Percentiles rank a stretch among this genome's conserved stretches.
Evolutionary conservation across 768 basidiomycete species (phyloP).

Genomic region (Mycena crocata): DNA sequence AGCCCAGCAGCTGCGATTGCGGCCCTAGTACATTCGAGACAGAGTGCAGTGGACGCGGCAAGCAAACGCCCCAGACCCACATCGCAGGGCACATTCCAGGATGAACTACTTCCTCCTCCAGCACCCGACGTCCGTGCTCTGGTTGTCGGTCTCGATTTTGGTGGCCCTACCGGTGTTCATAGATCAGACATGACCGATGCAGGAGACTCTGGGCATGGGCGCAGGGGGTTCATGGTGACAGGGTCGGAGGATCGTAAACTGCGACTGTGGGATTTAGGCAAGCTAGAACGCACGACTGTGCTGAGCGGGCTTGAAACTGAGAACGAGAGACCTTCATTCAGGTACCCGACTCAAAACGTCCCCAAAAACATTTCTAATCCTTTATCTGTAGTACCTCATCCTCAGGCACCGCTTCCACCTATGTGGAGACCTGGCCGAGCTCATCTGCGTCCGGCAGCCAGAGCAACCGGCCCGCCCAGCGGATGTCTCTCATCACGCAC

Average conservation of each 20-base stretch:
- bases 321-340: constrained; percentile 80
- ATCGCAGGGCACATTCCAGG: constrained; percentile 49
- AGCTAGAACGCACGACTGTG: constrained; percentile 77
- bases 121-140: constrained; percentile 78
- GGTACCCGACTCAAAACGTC: constrained; percentile 53
- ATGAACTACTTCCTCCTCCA: constrained; percentile 56
- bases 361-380: background rate
- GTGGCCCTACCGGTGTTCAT: constrained; percentile 69
- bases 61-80: constrained; percentile 45
- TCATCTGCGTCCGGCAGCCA: constrained; percentile 56
- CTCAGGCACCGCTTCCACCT: constrained; percentile 59
- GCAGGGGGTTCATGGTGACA: constrained; percentile 81
- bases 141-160: constrained; percentile 81
- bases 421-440: constrained; percentile 74
- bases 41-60: constrained; percentile 47
- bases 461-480: constrained; percentile 76
- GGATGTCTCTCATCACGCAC: constrained; percentile 81
- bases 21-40: constrained; percentile 79
- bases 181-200: constrained; percentile 63
- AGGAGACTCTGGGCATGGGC: constrained; percentile 51
- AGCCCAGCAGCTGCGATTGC: constrained; percentile 83
- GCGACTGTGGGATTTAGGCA: constrained; percentile 87
- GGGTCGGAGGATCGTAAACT: constrained; percentile 93
- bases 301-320: constrained; percentile 85
- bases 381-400: constrained; percentile 46